Conservation (phyloP, 2,329 filamentous ascomycete species). For the Harringtonia aguacate region DNA sequence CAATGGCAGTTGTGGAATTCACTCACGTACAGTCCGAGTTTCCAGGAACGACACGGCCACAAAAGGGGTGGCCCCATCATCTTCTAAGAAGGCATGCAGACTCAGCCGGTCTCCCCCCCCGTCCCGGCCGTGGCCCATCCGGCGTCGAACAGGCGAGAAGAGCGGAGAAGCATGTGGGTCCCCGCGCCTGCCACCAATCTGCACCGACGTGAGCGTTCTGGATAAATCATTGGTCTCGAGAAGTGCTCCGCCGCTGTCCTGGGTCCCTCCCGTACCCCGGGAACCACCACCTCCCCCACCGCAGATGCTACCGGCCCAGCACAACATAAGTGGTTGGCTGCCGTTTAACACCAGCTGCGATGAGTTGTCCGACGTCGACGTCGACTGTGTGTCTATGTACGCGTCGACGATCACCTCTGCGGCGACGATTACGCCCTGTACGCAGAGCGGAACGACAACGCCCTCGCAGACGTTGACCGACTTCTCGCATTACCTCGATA, state of each 20-base stretch:
- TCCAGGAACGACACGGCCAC: conserved; percentile 32
- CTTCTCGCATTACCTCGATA: conserved; percentile 26
- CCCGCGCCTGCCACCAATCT: too few species aligned
- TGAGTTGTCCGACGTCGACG: background rate
- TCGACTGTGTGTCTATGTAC: background rate
- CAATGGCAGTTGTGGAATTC: background rate
- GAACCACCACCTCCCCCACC: too few species aligned
- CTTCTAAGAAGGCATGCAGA: too few species aligned
- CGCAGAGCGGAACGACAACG: background rate
- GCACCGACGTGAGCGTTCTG: too few species aligned
- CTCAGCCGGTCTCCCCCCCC: background rate
- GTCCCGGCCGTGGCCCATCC: background rate
- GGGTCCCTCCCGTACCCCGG: too few species aligned
- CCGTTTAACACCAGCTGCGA: too few species aligned
- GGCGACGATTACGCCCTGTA: background rate
- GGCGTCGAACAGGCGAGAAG: background rate
- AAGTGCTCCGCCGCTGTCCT: too few species aligned
- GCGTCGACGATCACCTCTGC: background rate
- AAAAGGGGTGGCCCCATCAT: conserved; percentile 25
- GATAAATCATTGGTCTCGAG: too few species aligned
- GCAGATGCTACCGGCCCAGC: too few species aligned
- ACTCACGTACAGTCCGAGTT: conserved; percentile 3
- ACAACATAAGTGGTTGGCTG: too few species aligned
- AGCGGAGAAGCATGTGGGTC: background rate
- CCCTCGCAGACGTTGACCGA: conserved; percentile 12